phyloP scores from a whole-genome alignment of 2,329 filamentous ascomycete genomes.

The Shiraia bambusicola region DNA sequence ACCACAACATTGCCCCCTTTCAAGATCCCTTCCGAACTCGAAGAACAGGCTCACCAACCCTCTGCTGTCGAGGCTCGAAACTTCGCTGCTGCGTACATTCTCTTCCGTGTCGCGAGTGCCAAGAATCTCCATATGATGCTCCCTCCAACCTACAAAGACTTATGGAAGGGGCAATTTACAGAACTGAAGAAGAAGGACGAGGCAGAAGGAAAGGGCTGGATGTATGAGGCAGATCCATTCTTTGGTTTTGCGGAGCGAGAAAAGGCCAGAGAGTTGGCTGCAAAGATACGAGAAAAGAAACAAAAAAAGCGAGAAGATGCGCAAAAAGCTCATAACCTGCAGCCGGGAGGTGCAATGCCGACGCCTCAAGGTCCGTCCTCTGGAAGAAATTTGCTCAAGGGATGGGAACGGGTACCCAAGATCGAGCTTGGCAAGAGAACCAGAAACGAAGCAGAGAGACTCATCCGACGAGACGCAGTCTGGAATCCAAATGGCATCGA shows the following conservation, averaged over 20 bases:
- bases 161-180: conserved; percentile 89
- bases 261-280: conserved; percentile 70
- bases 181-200: conserved; percentile 78
- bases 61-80: conserved; percentile 89
- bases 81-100: conserved; percentile 85
- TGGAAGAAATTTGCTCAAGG: conserved; percentile 58
- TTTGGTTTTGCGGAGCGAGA: conserved; percentile 75
- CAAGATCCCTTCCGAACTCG: conserved; percentile 74
- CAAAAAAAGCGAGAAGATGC: conserved; percentile 56
- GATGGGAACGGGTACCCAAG: conserved; percentile 83
- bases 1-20: conserved; percentile 75
- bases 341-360: conserved; percentile 35
- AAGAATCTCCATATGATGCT: conserved; percentile 94
- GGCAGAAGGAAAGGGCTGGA: conserved; percentile 75
- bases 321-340: conserved; percentile 63
- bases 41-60: conserved; percentile 71
- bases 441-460: conserved; percentile 72
- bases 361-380: conserved; percentile 31
- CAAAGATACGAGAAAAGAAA: conserved; percentile 75
- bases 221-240: conserved; percentile 97
- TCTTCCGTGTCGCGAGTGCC: conserved; percentile 92
- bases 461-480: conserved; percentile 74
- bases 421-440: conserved; percentile 89
- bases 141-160: conserved; percentile 81
- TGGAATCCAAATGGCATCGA: conserved; percentile 83